These are phyloP conservation scores for Penicillium longicatenatum DNA, from an alignment of 495 filamentous ascomycete species.

Conservation along the genomic window DNA sequence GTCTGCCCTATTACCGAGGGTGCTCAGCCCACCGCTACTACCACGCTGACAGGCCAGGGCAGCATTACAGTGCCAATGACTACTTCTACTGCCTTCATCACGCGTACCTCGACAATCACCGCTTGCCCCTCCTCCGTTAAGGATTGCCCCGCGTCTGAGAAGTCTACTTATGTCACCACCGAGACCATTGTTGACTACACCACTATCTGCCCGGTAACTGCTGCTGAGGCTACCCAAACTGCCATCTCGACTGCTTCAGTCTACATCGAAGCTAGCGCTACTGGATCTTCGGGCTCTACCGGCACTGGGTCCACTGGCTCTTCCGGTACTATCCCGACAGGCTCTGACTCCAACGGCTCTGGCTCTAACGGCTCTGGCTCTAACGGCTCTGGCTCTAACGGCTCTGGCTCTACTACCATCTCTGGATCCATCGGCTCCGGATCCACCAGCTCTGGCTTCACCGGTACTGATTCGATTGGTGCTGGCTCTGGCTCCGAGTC, in stretches of 20 bases:
- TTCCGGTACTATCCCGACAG: no score
- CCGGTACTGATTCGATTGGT: background rate
- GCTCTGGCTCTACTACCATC: background rate
- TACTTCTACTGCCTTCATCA: conserved; percentile 19
- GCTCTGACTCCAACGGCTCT: background rate
- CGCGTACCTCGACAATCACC: conserved; percentile 17
- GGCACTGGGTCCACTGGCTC: background rate
- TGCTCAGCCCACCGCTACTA: conserved; percentile 7
- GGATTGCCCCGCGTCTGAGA: conserved; percentile 20
- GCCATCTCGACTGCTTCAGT: background rate
- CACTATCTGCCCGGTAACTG: conserved; percentile 9
- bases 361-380: background rate
- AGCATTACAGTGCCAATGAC: conserved; percentile 4
- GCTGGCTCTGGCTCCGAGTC: background rate
- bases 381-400: background rate
- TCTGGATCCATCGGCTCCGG: background rate
- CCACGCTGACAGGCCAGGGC: background rate
- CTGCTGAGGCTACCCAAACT: conserved; percentile 3
- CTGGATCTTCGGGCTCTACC: background rate
- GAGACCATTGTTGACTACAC: conserved; percentile 21
- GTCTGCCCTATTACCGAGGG: conserved; percentile 12
- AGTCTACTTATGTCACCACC: conserved; percentile 16
- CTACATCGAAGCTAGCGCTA: background rate
- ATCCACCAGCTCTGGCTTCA: background rate
- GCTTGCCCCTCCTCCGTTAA: conserved; percentile 21